These are phyloP conservation scores for Xenoacremonium recifei DNA, from an alignment of 2,329 filamentous ascomycete genomes.

Conservation along the genomic window DNA sequence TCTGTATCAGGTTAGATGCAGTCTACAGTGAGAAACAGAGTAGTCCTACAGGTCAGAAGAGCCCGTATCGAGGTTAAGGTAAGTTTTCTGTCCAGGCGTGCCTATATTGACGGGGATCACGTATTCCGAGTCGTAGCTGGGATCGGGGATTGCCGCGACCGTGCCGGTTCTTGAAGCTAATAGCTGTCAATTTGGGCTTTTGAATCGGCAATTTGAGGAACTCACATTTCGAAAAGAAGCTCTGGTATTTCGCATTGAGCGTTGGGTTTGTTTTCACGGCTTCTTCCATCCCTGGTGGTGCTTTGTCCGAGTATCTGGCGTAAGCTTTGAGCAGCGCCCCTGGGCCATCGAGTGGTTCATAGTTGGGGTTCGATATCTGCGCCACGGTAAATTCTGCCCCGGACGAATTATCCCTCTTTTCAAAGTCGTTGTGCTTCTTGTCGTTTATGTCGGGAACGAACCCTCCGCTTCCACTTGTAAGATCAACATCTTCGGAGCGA, in stretches of 20 bases:
- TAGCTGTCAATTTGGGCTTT: constrained; percentile 4
- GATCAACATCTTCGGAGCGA: no score
- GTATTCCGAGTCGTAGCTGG: constrained; percentile 53
- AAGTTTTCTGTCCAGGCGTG: constrained; percentile 52
- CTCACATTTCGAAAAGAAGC: background rate
- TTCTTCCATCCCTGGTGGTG: constrained; percentile 26
- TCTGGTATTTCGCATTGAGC: constrained; percentile 23
- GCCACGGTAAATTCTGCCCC: constrained; percentile 27
- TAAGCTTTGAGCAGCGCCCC: constrained; percentile 31
- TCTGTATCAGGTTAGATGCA: constrained; percentile 37
- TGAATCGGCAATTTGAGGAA: background rate
- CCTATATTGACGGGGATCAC: constrained; percentile 63
- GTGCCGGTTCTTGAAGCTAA: constrained; percentile 19
- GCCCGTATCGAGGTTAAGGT: constrained; percentile 68
- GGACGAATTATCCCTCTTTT: background rate
- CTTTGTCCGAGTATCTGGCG: constrained; percentile 34
- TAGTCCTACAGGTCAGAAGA: constrained; percentile 46
- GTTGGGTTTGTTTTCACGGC: constrained; percentile 21
- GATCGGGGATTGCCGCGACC: constrained; percentile 26
- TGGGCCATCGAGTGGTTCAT: constrained; percentile 30
- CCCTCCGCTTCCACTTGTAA: no score
- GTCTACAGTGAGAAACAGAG: background rate
- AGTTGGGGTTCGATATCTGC: constrained; percentile 34
- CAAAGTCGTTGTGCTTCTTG: no score
- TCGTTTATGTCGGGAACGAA: no score